Conservation (phyloP, 352 stramenopile species). For the Globisporangium canariense region DNA sequence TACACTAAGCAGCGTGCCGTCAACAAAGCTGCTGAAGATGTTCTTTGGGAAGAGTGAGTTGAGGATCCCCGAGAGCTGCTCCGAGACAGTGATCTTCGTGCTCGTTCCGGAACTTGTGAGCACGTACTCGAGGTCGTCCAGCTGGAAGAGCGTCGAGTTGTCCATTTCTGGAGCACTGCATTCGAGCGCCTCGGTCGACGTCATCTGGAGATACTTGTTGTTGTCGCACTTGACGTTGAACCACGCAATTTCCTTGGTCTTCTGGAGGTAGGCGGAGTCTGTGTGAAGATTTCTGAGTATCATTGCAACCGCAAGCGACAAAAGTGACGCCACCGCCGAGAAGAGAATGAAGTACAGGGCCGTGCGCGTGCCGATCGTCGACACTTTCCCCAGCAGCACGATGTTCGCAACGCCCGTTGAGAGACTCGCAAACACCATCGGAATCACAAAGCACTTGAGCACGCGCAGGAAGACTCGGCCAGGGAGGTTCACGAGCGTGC, state of each 20-base stretch:
- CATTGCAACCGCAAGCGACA: constrained; percentile 47
- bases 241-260: neutral
- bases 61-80: constrained; percentile 57
- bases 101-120: constrained; percentile 19
- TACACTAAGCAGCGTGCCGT: constrained; percentile 53
- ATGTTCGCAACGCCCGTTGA: constrained; percentile 60
- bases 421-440: constrained; percentile 69
- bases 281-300: constrained; percentile 34
- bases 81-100: constrained; percentile 39
- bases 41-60: constrained; percentile 50
- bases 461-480: constrained; percentile 44
- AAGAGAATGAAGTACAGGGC: constrained; percentile 48
- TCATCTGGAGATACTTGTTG: constrained; percentile 31
- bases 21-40: constrained; percentile 53
- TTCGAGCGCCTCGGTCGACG: constrained; percentile 16
- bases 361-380: constrained; percentile 46
- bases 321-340: constrained; percentile 26
- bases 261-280: neutral
- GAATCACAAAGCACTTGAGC: constrained; percentile 53
- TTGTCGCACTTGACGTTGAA: constrained; percentile 38
- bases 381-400: constrained; percentile 64
- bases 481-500: constrained; percentile 33
- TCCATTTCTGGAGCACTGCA: constrained; percentile 27
- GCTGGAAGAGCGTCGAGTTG: constrained; percentile 32
- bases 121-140: constrained; percentile 36